Percentiles rank a stretch among this genome's conserved stretches.
These are phyloP conservation scores for Colletotrichum eleusines DNA, from an alignment of 2,329 filamentous ascomycete species.

Conservation along the genomic window DNA sequence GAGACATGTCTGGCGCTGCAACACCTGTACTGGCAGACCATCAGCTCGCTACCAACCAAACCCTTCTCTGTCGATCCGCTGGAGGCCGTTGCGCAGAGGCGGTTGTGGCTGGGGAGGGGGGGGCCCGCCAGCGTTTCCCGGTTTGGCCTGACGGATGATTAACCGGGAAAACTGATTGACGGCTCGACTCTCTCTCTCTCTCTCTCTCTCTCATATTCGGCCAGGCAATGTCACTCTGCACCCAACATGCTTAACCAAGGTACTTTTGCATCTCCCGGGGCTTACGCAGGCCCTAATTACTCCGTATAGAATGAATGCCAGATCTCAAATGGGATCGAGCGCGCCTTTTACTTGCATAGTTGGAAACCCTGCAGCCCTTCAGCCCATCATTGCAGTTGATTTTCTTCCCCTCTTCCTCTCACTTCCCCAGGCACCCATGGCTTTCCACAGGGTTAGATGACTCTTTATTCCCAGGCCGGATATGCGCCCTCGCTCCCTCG, in stretches of 20 bases:
- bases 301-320: neutral
- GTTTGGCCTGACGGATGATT: conserved; percentile 4
- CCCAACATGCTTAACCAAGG: neutral
- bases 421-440: conserved; percentile 25
- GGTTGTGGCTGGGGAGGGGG: conserved; percentile 22
- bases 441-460: conserved; percentile 38
- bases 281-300: conserved; percentile 3
- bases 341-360: conserved; percentile 17
- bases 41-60: neutral
- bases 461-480: conserved; percentile 24
- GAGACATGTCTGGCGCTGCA: neutral
- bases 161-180: neutral
- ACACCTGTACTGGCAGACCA: conserved; percentile 3
- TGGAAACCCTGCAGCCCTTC: conserved; percentile 15
- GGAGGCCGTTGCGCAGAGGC: conserved; percentile 15
- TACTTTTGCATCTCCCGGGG: conserved; percentile 22
- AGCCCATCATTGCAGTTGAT: conserved; percentile 17
- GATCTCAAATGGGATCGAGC: conserved; percentile 29
- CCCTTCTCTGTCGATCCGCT: neutral
- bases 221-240: conserved; percentile 20
- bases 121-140: conserved; percentile 4
- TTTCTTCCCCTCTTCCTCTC: conserved; percentile 24
- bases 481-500: conserved; percentile 21
- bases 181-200: no score
- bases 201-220: neutral